These are phyloP conservation scores for Cutaneotrichosporon daszewskae DNA, from an alignment of 1,284 basidiomycete genomes.

Conservation along the genomic window DNA sequence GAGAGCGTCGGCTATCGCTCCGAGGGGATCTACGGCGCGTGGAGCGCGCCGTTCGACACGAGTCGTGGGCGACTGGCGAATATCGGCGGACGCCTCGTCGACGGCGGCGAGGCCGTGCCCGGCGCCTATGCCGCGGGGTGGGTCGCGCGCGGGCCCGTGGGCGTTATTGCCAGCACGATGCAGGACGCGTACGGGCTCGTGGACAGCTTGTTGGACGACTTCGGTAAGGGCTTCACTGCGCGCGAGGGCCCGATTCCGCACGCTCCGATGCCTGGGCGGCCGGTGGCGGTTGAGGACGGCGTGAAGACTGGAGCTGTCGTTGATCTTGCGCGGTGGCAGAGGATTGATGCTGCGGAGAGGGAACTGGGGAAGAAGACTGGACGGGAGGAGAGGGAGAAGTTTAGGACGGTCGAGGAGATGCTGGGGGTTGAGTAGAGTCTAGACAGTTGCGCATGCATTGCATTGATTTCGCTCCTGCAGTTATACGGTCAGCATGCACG, in stretches of 20 bases:
- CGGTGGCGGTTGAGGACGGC: slow-evolving; percentile 20
- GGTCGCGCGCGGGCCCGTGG: slow-evolving; percentile 85
- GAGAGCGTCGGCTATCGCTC: slow-evolving; percentile 83
- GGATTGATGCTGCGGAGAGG: slow-evolving; percentile 36
- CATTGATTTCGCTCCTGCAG: too few species aligned
- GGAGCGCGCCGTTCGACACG: slow-evolving; percentile 45
- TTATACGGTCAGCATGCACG: too few species aligned
- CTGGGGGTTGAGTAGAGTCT: slow-evolving; percentile 40
- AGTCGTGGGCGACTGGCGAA: slow-evolving; percentile 42
- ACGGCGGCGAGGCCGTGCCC: slow-evolving; percentile 43
- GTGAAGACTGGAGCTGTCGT: slow-evolving; percentile 31
- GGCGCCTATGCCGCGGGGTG: slow-evolving; percentile 91
- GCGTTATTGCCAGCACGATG: slow-evolving; percentile 92
- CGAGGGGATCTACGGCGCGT: slow-evolving; percentile 52
- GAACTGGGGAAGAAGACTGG: slow-evolving; percentile 22
- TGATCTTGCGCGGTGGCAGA: slow-evolving; percentile 34
- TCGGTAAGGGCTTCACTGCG: slow-evolving; percentile 5
- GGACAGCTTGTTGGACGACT: slow-evolving; percentile 32
- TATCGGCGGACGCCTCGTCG: slow-evolving; percentile 42
- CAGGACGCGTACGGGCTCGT: slow-evolving; percentile 69
- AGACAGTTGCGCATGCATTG: neutral
- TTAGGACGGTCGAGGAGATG: slow-evolving; percentile 57
- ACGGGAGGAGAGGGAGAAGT: slow-evolving; percentile 36
- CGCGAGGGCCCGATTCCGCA: slow-evolving; percentile 1
- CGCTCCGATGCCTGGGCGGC: slow-evolving; percentile 25